phyloP scores from a whole-genome alignment of 768 basidiomycete species.

The Hygrocybe punicea region DNA sequence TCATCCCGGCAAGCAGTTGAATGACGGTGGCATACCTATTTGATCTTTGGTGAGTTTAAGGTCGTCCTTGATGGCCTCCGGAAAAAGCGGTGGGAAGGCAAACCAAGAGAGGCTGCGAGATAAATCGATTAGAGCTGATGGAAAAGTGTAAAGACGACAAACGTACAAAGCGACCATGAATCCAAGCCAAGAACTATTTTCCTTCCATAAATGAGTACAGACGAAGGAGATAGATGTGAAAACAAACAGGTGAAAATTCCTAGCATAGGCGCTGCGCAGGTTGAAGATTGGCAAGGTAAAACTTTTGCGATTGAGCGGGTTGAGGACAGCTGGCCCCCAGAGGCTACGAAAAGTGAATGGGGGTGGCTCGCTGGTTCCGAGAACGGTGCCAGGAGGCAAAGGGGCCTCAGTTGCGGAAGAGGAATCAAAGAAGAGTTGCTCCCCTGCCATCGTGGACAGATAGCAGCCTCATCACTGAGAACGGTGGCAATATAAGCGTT shows the following conservation, averaged over 20 bases:
- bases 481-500: no score
- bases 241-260: conserved; percentile 49
- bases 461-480: no score
- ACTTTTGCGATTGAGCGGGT: conserved; percentile 51
- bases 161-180: conserved; percentile 48
- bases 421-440: no score
- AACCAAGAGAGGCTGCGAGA: conserved; percentile 42
- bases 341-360: conserved; percentile 33
- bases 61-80: conserved; percentile 53
- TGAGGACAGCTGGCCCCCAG: conserved; percentile 39
- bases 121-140: background rate
- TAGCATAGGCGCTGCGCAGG: conserved; percentile 44
- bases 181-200: conserved; percentile 29
- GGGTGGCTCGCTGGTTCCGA: conserved; percentile 13
- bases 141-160: background rate
- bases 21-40: conserved; percentile 25
- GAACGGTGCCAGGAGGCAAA: background rate
- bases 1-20: background rate
- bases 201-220: background rate
- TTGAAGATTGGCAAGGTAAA: conserved; percentile 52
- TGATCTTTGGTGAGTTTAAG: conserved; percentile 46
- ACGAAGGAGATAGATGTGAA: conserved; percentile 10
- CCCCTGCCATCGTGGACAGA: no score
- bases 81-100: conserved; percentile 59
- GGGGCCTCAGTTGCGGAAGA: background rate